Evolutionary conservation across 441 rosid species (phyloP), one percentile per base, ranked within the genome.

Genomic region (Theobroma grandiflorum): DNA sequence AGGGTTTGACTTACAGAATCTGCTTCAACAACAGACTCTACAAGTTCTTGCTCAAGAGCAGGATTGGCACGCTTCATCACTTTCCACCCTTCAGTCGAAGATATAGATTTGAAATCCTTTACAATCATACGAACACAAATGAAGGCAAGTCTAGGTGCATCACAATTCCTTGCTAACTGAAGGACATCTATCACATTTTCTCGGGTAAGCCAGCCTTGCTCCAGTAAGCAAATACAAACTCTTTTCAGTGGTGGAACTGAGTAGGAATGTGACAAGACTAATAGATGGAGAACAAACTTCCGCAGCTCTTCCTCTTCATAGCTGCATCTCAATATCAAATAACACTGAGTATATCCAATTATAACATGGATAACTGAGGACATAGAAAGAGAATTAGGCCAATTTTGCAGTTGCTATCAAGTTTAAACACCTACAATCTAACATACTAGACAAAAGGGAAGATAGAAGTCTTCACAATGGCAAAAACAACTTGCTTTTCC

Each of bases 111-210:
- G 78, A 94, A 93, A 87, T 94, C 93, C 84, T 86, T 89, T 75
- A 94, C 85, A 65, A 91, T 81, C 92, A 88, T 86, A 35, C 88
- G 91, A 33, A 87, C 65, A 76, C 99, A 96, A 52, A 87, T 4
- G 69, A 88, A 85, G 84, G 85, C 80, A 61, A 94, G 93, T 74
- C 93, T 89, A 6, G 91, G 81, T 1, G 93, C 93, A 69, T 96
- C 92, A 3, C 97, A 96, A 66, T 35, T 81, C 84, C 89, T 81
- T n/a, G 99, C 94, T 42, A 96, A 73, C 74, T 93, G 97, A 72
- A 96, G 95, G 81, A 90, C 93, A 63, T 96, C 99, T 1, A 94
- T 83, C 68, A 92, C 95, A 72, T 96, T 96, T 77, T 93, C 97
- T 80, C 81, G 87, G 81, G 83, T 88, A 74, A 93, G 86, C 91